Percentiles rank a stretch among this genome's conserved stretches.
Evolutionary conservation across 306 rosid genomes (phyloP).

Genomic region (Pachyrhizus erosus): DNA sequence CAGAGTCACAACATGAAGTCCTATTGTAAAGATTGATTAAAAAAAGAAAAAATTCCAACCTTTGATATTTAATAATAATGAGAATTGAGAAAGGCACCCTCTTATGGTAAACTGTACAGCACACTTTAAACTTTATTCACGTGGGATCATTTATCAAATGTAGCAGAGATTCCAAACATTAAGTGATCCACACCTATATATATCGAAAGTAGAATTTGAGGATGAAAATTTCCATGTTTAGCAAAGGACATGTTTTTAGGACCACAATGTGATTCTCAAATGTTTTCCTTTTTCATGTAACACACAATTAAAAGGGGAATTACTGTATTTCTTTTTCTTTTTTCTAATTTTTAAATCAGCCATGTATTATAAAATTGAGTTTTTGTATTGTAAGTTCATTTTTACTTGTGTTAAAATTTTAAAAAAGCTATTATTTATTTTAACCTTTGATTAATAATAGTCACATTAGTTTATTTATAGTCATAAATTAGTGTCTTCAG

Average conservation of each 20-base stretch:
- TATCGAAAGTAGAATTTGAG: neutral
- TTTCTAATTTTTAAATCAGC: neutral
- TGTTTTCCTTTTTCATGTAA: neutral
- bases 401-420: neutral
- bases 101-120: neutral
- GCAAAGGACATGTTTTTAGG: neutral
- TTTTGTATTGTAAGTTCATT: neutral
- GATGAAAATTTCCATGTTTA: neutral
- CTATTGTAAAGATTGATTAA: neutral
- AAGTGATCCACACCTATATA: neutral
- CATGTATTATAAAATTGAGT: neutral
- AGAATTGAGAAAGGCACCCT: neutral
- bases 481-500: too few relatives aligned
- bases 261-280: neutral
- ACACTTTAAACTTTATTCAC: neutral
- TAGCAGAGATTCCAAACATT: constrained; percentile 22
- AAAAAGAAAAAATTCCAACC: neutral
- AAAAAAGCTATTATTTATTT: neutral
- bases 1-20: too few relatives aligned
- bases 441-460: neutral
- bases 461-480: too few relatives aligned
- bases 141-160: neutral
- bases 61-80: neutral
- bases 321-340: neutral
- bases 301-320: neutral